Evolutionary conservation across 352 stramenopile species (phyloP).

Genomic region (Pythium phragmitis): DNA sequence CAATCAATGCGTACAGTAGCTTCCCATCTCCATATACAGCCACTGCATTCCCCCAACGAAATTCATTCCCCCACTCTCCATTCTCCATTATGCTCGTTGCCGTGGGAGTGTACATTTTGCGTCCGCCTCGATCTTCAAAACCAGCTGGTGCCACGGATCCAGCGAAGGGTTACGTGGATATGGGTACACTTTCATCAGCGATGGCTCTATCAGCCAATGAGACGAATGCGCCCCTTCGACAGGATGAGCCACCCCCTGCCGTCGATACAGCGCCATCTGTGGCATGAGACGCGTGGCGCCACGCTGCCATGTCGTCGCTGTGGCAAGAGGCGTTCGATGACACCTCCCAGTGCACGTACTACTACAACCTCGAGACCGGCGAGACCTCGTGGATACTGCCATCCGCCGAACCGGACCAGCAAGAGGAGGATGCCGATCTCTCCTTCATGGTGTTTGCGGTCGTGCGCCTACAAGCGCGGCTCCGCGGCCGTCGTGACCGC

Average conservation of each 20-base stretch:
- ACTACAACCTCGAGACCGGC: slow-evolving; percentile 65
- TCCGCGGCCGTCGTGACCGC: slow-evolving; percentile 38
- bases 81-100: neutral
- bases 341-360: slow-evolving; percentile 63
- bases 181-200: no score
- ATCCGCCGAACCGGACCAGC: neutral
- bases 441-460: slow-evolving; percentile 48
- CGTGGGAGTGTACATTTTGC: slow-evolving; percentile 2
- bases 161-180: no score
- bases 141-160: neutral
- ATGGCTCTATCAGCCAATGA: no score
- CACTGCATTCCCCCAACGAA: neutral
- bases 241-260: no score
- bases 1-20: no score
- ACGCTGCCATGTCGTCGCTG: slow-evolving; percentile 5
- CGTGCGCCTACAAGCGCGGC: slow-evolving; percentile 47
- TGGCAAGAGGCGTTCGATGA: slow-evolving; percentile 72
- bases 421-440: slow-evolving; percentile 31
- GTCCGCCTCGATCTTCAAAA: neutral
- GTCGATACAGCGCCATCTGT: no score
- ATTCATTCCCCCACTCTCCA: neutral
- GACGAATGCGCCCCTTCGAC: no score
- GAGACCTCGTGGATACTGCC: slow-evolving; percentile 70
- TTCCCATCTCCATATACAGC: neutral
- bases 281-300: no score